phyloP scores from a whole-genome alignment of 768 basidiomycete species.

The Macrolepiota fuliginosa region DNA sequence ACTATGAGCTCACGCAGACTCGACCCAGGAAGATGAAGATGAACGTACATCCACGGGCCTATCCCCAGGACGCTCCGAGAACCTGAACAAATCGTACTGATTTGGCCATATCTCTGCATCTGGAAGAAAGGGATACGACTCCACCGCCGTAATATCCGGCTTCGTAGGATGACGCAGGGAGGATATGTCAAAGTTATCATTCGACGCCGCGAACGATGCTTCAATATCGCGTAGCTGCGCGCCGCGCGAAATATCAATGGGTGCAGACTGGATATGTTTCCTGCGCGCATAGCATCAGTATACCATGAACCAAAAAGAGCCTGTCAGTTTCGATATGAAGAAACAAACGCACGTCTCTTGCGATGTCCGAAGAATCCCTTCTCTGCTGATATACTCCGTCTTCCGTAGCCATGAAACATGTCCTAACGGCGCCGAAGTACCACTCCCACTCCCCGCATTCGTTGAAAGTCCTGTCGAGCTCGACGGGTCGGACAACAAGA shows the following conservation, averaged over 20 bases:
- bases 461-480: conserved; percentile 42
- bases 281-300: conserved; percentile 23
- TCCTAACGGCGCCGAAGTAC: conserved; percentile 45
- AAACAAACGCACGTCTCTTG: conserved; percentile 54
- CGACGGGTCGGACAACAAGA: conserved; percentile 69
- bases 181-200: conserved; percentile 57
- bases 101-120: conserved; percentile 88
- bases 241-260: conserved; percentile 68
- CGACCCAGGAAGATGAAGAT: not conserved
- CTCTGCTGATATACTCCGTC: conserved; percentile 82
- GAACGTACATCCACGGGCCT: conserved; percentile 58
- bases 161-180: conserved; percentile 78
- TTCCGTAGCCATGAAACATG: conserved; percentile 91
- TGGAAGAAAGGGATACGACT: conserved; percentile 80
- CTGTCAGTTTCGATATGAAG: not conserved
- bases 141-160: conserved; percentile 68
- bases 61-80: conserved; percentile 86
- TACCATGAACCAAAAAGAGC: not conserved
- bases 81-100: conserved; percentile 83
- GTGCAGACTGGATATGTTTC: conserved; percentile 43
- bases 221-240: conserved; percentile 82
- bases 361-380: conserved; percentile 40
- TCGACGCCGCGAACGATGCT: conserved; percentile 65
- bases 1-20: not conserved
- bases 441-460: conserved; percentile 32